phyloP scores from a whole-genome alignment of 345 rosid genomes.

The Arabidopsis thaliana region TAIR10.1 NC_003071.7:11778501-11779000 shows the following conservation, averaged over 20 bases:
- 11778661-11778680: conserved; percentile 79
- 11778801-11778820: conserved; percentile 92
- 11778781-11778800: conserved; percentile 80
- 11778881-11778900: conserved; percentile 28
- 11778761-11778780: conserved; percentile 79
- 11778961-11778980: conserved; percentile 68
- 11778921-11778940: conserved; percentile 49
- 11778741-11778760: conserved; percentile 64
- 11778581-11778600: neutral
- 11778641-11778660: conserved; percentile 64
- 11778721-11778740: conserved; percentile 79
- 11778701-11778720: conserved; percentile 95
- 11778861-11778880: conserved; percentile 45
- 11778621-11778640: neutral
- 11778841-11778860: conserved; percentile 45
- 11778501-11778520: conserved; percentile 71
- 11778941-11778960: conserved; percentile 55
- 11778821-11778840: conserved; percentile 90
- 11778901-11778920: conserved; percentile 42
- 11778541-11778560: conserved; percentile 54
- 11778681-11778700: conserved; percentile 75
- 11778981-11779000: conserved; percentile 84
- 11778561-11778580: neutral
- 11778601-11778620: neutral
- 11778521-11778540: conserved; percentile 93